Percentiles rank a stretch among this genome's conserved stretches.
Conservation (phyloP, 164 flowering plant species). For the Euptelea pleiosperma region DNA sequence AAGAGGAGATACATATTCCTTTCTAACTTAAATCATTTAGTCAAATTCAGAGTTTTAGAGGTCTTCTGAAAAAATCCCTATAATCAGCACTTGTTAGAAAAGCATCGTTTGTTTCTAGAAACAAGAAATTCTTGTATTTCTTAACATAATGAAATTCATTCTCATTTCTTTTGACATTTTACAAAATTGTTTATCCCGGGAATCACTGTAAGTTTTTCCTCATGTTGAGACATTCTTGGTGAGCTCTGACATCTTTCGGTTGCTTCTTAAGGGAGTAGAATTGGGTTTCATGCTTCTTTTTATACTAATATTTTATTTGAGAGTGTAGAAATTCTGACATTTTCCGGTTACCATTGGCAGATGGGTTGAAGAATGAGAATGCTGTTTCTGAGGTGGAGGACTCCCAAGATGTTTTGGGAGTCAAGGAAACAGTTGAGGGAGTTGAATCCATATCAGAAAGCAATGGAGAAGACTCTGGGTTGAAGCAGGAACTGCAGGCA, state of each 20-base stretch:
- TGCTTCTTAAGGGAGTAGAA: background rate
- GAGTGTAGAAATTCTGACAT: constrained; percentile 1
- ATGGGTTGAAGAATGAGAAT: constrained; percentile 35
- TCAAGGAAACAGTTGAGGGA: constrained; percentile 34
- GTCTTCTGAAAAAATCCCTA: no score
- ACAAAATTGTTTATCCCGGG: no score
- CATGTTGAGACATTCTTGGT: no score
- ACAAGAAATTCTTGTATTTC: no score
- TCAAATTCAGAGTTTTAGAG: no score
- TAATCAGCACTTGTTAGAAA: no score
- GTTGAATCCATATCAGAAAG: constrained; percentile 33
- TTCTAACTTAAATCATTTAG: no score
- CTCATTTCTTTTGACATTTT: no score
- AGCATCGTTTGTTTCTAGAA: no score
- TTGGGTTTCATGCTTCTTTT: background rate
- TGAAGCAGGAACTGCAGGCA: constrained; percentile 39
- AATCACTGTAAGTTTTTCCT: no score
- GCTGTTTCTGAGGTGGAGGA: constrained; percentile 36
- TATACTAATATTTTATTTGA: background rate
- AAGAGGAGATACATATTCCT: no score
- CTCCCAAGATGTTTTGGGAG: constrained; percentile 33
- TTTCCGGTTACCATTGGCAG: constrained; percentile 29
- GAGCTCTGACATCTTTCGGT: background rate
- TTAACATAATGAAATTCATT: no score
- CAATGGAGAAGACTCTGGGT: constrained; percentile 46